A percentile compares a stretch with the other conserved stretches of the same genome.
Evolutionary conservation across 148 eudicot species (phyloP).

Genomic region (Hydrangea macrophylla): DNA sequence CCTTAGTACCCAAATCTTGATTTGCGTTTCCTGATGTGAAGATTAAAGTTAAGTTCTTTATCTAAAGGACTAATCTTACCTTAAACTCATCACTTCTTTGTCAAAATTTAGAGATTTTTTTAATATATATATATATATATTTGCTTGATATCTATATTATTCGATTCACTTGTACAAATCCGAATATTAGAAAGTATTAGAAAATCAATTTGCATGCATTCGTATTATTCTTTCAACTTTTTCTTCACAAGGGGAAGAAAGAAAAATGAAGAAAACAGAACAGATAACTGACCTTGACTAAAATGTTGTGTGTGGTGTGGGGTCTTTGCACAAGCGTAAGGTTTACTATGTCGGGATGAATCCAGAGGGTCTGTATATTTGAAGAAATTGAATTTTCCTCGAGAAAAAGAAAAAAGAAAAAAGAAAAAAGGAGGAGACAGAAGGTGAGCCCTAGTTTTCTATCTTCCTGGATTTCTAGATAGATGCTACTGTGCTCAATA

Average conservation of each 20-base stretch:
- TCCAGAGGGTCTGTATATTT: too few species aligned
- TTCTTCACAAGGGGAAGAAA: not conserved
- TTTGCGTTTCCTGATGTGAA: not conserved
- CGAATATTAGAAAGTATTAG: not conserved
- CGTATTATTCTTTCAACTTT: not conserved
- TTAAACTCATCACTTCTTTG: not conserved
- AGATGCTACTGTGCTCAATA: not conserved
- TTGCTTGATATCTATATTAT: not conserved
- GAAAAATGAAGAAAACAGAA: too few species aligned
- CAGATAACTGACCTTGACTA: too few species aligned
- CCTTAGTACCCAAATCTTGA: not conserved
- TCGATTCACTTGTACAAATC: not conserved
- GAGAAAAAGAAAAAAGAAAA: too few species aligned
- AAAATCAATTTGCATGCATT: not conserved
- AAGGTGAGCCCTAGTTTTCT: not conserved
- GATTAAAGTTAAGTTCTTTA: not conserved
- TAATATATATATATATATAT: too few species aligned
- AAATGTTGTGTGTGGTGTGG: too few species aligned
- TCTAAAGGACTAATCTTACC: slow-evolving; percentile 2
- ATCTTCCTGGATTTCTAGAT: not conserved
- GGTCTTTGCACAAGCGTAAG: too few species aligned
- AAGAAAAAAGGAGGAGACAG: not conserved
- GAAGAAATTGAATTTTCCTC: too few species aligned
- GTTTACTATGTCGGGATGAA: too few species aligned
- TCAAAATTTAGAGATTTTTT: not conserved